Base-by-base conservation (phyloP, 345 rosid genomes). In the Toxicodendron radicans region DNA sequence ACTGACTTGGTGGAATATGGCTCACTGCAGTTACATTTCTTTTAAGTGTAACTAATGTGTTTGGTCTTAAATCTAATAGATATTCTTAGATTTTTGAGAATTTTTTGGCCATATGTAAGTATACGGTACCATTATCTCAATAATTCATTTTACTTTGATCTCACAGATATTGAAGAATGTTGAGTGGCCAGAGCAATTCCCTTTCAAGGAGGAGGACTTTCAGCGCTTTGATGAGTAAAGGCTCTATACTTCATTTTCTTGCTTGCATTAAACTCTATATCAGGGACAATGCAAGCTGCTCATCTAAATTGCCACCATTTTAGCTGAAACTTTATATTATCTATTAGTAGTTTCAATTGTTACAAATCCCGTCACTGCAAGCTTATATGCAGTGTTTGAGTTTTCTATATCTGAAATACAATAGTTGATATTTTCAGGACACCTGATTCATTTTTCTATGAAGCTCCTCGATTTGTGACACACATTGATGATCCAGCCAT, bases 401-500 rank as follows among this genome's bases (percentile, higher is more conserved):
- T 56, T 70, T 60, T 65, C 8, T 49, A 61, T 64, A 33, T 73
- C 32, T 64, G 13, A 74, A 45, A 66, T 0, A 3, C 48, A 60
- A 64, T 48, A 35, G 18, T 71, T 59, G 65, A 46, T 46, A 24
- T 62, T 76, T 12, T 75, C 85, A 95, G 99, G 89, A 81, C 95
- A 12, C 71, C 95, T 17, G 99, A 95, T 89, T 79, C 84, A 14
- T 45, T 66, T 38, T 95, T 95, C 84, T 91, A 95, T 24, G 97
- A 91, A 74, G 78, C 85, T 70, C 97, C 97, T 32, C 80, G 97
- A 63, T 92, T 92, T 82, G 97, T 95, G 76, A 91, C 97, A 35
- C 97, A 91, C 62, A 90, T 95, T 65, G 99, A 95, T 73, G 97
- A 92, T 78, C 88, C 94, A 46, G 97, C 98, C 73, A 90, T 94